Evolutionary conservation across 176 grass and related monocot species (phyloP), one percentile per base, ranked within the genome.

Genomic region (Saccharum officinarum): DNA sequence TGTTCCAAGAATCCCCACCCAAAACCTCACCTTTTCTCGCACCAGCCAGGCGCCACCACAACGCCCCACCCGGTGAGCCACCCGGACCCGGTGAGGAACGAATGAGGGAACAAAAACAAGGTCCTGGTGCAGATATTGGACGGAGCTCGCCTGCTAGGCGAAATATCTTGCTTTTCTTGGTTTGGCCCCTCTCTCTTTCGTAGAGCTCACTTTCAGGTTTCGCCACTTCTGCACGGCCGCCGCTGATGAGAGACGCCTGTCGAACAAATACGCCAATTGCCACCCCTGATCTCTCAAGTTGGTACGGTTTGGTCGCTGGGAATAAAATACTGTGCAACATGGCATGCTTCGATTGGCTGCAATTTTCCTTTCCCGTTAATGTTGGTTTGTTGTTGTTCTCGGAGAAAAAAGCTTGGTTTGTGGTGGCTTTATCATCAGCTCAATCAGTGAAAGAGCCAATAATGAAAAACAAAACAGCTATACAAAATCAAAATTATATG

Each of bases 171-270:
- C 20, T 62, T 85, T 89, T 55, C n/a, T 75, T 68, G 73, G 38
- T 42, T 23, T 69, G 69, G 77, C 22, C 67, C 49, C 71, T 64
- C 69, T 47, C 52, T 6, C 77, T 78, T 69, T 67, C 66, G 8
- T 9, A 42, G 73, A 86, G 88, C 84, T 83, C 75, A 67, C 84
- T 90, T 87, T 83, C 72, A 78, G 57, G 66, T 20, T 83, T 82
- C 55, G 28, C 54, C 83, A 33, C 79, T 31, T 57, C 67, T 86
- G 84, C 59, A 3, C 10, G 3, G 59, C 59, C 60, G 30, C 38
- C 44, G 46, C 8, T 75, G 72, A 52, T 34, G 59, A 23, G 22
- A 26, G 18, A 31, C 50, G 78, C 65, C 7, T 7, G 57, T 47
- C 67, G 33, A 62, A 54, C 78, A 87, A 87, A n/a, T n/a, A n/a